A percentile compares a stretch with the other conserved stretches of the same genome.
These are phyloP conservation scores for Dioscorea zingiberensis DNA, from an alignment of 106 monocot genomes.

Conservation along the genomic window DNA sequence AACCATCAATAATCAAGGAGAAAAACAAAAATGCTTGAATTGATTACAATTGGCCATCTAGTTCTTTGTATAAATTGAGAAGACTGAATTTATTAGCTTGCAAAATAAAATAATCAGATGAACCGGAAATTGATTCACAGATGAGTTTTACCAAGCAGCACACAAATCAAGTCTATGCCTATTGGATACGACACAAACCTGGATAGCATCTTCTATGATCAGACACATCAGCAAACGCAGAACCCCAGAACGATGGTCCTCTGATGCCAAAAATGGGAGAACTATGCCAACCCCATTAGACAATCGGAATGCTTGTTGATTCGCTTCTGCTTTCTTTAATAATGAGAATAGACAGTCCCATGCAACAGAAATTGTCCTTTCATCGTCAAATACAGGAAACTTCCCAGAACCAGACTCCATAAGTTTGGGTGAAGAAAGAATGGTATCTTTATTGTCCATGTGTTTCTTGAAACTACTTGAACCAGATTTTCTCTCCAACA, in stretches of 20 bases:
- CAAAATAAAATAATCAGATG: background rate
- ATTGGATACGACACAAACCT: conserved; percentile 39
- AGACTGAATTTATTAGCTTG: too few species aligned
- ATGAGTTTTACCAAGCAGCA: too few species aligned
- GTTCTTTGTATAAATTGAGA: too few species aligned
- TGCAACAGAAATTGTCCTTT: conserved; percentile 59
- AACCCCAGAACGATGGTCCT: conserved; percentile 78
- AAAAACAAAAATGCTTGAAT: background rate
- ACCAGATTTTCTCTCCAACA: conserved; percentile 35
- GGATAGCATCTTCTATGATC: conserved; percentile 80
- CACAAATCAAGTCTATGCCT: too few species aligned
- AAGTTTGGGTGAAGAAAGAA: conserved; percentile 81
- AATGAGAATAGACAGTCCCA: conserved; percentile 94
- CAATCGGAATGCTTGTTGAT: conserved; percentile 79
- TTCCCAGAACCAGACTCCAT: conserved; percentile 41
- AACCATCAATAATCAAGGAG: background rate
- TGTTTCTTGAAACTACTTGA: conserved; percentile 64
- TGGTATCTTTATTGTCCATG: conserved; percentile 72
- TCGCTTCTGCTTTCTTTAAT: conserved; percentile 81
- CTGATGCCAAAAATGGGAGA: conserved; percentile 81
- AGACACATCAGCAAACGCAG: conserved; percentile 72
- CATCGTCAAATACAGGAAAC: conserved; percentile 82
- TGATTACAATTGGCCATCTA: background rate
- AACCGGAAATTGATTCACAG: too few species aligned
- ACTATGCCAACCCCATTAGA: conserved; percentile 63